phyloP scores from a whole-genome alignment of 2,329 filamentous ascomycete genomes.

The Ceratocystiopsis minuta region DNA sequence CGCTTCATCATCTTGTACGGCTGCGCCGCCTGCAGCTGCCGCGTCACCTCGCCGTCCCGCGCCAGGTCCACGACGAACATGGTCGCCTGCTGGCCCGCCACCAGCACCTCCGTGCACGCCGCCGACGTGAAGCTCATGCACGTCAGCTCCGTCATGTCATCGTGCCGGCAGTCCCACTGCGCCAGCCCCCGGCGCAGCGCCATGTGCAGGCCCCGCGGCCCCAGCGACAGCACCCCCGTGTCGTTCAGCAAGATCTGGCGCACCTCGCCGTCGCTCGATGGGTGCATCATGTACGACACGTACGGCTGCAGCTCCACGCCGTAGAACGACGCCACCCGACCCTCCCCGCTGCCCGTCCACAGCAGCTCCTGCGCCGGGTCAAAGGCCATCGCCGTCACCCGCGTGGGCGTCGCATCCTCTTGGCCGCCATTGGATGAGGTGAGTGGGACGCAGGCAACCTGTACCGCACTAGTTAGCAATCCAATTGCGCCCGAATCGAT shows the following conservation, averaged over 20 bases:
- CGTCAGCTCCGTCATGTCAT: slow-evolving; percentile 64
- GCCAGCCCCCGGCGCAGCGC: slow-evolving; percentile 64
- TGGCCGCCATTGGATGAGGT: slow-evolving; percentile 50
- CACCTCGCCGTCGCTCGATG: slow-evolving; percentile 54
- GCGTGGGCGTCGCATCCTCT: slow-evolving; percentile 44
- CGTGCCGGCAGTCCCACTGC: slow-evolving; percentile 59
- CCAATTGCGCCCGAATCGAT: no score
- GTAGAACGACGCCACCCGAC: slow-evolving; percentile 76
- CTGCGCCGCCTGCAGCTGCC: slow-evolving; percentile 34
- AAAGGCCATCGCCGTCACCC: slow-evolving; percentile 68
- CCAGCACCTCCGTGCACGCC: slow-evolving; percentile 64
- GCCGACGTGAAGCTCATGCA: slow-evolving; percentile 95
- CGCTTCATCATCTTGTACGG: slow-evolving; percentile 88
- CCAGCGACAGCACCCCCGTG: slow-evolving; percentile 73
- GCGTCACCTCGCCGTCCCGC: slow-evolving; percentile 51
- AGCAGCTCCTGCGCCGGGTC: slow-evolving; percentile 78
- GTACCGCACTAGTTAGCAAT: background rate
- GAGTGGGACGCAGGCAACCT: slow-evolving; percentile 70
- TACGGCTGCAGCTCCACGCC: slow-evolving; percentile 73
- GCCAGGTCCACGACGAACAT: slow-evolving; percentile 60
- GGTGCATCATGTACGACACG: slow-evolving; percentile 74
- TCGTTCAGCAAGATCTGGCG: slow-evolving; percentile 85
- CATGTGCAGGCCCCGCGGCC: slow-evolving; percentile 72
- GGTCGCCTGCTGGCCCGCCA: slow-evolving; percentile 67
- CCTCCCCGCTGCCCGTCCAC: slow-evolving; percentile 54